phyloP scores from a whole-genome alignment of 257 asterid species.

The Solanum chmielewskii region DNA sequence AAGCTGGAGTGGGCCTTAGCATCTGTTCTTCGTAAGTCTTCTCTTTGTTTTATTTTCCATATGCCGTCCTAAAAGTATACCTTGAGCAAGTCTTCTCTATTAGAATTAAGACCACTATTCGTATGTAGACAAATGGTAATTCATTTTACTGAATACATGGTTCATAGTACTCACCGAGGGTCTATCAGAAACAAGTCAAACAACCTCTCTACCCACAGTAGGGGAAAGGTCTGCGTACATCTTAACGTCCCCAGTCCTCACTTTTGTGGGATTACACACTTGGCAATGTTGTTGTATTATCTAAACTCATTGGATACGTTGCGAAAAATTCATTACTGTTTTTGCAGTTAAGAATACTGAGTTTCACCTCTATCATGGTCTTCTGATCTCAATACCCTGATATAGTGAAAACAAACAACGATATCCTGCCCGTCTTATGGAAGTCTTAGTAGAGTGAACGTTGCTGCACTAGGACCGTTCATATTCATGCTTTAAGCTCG shows the following conservation, averaged over 20 bases:
- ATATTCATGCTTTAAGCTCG: not conserved
- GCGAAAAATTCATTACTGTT: not conserved
- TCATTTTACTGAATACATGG: not conserved
- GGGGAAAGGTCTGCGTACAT: not conserved
- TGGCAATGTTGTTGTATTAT: not conserved
- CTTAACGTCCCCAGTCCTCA: not conserved
- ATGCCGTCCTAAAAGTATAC: not conserved
- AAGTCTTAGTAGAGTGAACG: not conserved
- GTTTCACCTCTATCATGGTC: not conserved
- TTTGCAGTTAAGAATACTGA: not conserved
- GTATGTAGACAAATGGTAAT: too few species aligned
- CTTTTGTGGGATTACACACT: not conserved
- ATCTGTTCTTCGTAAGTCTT: not conserved
- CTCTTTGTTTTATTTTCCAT: not conserved
- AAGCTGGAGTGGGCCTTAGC: conserved; percentile 35
- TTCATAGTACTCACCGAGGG: not conserved
- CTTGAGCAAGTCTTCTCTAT: not conserved
- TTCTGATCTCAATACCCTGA: not conserved
- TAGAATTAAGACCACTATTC: too few species aligned
- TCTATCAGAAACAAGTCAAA: not conserved
- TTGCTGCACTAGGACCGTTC: not conserved
- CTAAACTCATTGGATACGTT: not conserved
- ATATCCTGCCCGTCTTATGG: not conserved
- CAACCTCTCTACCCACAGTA: not conserved
- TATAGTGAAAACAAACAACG: not conserved